Conservation (phyloP, 1,139 yeast species). For the Zygosaccharomyces sapae region DNA sequence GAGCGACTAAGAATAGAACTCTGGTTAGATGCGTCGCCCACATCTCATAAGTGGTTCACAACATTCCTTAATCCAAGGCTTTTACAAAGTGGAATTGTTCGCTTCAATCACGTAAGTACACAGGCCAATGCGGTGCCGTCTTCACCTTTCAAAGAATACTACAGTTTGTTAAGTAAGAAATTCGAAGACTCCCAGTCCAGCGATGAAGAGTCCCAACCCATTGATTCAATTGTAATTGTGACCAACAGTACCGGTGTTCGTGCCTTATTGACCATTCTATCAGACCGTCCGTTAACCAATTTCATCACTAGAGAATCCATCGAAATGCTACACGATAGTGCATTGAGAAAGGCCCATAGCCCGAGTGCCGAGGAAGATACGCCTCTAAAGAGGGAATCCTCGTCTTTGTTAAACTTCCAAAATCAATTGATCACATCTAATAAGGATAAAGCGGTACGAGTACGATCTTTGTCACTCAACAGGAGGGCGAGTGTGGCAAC, state of each 20-base stretch:
- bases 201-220: not conserved
- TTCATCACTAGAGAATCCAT: constrained; percentile 32
- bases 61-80: constrained; percentile 28
- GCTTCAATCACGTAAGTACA: constrained; percentile 21
- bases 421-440: constrained; percentile 32
- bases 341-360: constrained; percentile 10
- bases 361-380: constrained; percentile 22
- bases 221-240: constrained; percentile 31
- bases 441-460: constrained; percentile 33
- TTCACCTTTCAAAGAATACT: constrained; percentile 35
- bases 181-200: constrained; percentile 15
- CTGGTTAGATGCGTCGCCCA: constrained; percentile 28
- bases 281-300: constrained; percentile 34
- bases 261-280: constrained; percentile 34
- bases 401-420: constrained; percentile 33
- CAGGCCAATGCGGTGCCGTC: constrained; percentile 19
- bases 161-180: constrained; percentile 27
- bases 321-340: constrained; percentile 25
- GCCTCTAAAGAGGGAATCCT: constrained; percentile 30
- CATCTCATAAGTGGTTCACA: constrained; percentile 35
- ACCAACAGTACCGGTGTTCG: constrained; percentile 36
- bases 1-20: constrained; percentile 21
- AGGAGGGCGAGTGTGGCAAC: constrained; percentile 17
- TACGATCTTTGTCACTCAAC: constrained; percentile 29
- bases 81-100: constrained; percentile 17